Percentiles rank a stretch among this genome's conserved stretches.
These are phyloP conservation scores for Sporothrix pseudoabietina DNA, from an alignment of 2,329 filamentous ascomycete species.

Conservation along the genomic window DNA sequence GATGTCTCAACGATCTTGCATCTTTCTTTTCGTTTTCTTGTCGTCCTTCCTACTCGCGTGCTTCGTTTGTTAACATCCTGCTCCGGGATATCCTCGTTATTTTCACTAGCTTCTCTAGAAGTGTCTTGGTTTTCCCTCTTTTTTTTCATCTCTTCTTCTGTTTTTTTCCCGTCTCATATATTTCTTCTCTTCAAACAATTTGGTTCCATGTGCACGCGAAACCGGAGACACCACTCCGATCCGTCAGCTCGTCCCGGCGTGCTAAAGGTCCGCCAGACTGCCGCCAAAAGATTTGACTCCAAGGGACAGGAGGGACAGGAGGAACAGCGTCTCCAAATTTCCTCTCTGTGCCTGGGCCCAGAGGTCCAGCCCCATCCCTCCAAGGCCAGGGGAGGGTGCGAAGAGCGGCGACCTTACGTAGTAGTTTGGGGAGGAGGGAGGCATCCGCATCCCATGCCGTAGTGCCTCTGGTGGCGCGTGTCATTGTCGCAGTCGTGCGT, in stretches of 20 bases:
- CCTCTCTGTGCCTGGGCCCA: neutral
- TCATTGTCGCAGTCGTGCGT: slow-evolving; percentile 13
- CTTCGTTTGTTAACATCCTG: neutral
- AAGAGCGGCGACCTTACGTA: neutral
- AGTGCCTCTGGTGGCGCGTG: slow-evolving; percentile 1
- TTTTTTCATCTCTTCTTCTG: neutral
- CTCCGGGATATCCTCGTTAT: slow-evolving; percentile 9
- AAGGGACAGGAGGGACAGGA: neutral
- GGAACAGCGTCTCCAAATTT: neutral
- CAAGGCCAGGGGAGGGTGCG: neutral
- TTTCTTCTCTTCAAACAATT: neutral
- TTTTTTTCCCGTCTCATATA: too few relatives aligned
- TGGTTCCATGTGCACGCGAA: neutral
- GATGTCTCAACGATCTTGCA: neutral
- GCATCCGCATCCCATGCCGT: neutral
- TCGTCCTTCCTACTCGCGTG: neutral
- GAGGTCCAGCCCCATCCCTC: too few relatives aligned
- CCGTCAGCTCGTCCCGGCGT: slow-evolving; percentile 5
- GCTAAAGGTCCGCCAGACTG: neutral
- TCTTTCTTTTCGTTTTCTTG: neutral
- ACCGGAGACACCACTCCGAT: neutral
- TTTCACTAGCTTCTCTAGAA: neutral
- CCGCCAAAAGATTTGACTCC: too few relatives aligned
- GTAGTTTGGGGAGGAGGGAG: neutral
- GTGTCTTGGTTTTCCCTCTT: neutral